Conservation (phyloP, 768 basidiomycete species). For the Leucosporidium yakuticum region DNA sequence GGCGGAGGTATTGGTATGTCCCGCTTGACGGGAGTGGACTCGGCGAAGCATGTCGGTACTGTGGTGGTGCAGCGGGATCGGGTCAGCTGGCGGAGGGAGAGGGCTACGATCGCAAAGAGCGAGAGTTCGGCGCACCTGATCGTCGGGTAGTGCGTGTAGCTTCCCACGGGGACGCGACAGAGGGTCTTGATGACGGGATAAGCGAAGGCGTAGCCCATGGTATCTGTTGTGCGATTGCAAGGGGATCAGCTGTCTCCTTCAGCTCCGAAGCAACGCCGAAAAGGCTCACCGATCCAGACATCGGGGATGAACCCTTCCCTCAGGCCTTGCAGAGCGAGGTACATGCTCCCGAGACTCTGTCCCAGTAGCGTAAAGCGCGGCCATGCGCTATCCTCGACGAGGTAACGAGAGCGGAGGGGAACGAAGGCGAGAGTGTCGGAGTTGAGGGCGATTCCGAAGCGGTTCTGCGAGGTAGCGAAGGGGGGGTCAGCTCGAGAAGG, state of each 20-base stretch:
- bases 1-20: conserved; percentile 58
- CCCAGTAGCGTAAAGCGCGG: conserved; percentile 84
- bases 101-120: neutral
- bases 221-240: conserved; percentile 54
- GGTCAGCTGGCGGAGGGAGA: neutral
- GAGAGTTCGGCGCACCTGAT: conserved; percentile 47
- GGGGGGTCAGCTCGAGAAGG: neutral
- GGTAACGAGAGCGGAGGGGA: conserved; percentile 61
- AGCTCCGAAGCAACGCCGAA: neutral
- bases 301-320: conserved; percentile 66
- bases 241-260: neutral
- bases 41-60: conserved; percentile 87
- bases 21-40: conserved; percentile 55
- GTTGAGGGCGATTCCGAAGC: conserved; percentile 46
- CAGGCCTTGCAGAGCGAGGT: conserved; percentile 77
- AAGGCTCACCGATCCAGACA: conserved; percentile 70
- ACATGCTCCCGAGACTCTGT: conserved; percentile 82
- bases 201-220: conserved; percentile 97
- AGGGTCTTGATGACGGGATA: conserved; percentile 68
- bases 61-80: neutral
- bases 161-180: conserved; percentile 56
- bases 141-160: conserved; percentile 94
- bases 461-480: neutral
- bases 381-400: conserved; percentile 80
- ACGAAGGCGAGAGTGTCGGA: conserved; percentile 68